phyloP scores from a whole-genome alignment of 2,329 filamentous ascomycete species.

The Penicillium sp. region DNA sequence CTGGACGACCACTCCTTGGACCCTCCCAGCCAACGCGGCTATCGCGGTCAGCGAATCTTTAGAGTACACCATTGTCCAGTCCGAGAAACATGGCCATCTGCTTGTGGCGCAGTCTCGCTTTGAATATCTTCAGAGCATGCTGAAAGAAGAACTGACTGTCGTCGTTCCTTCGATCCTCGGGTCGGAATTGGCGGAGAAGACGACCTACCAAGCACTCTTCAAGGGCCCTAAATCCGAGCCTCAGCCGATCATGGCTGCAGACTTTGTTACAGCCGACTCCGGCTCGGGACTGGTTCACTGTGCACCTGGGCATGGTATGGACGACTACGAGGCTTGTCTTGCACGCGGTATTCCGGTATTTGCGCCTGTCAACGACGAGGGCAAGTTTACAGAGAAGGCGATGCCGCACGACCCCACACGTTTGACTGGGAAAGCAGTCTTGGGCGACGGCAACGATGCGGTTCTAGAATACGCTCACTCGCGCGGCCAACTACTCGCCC shows the following conservation, averaged over 20 bases:
- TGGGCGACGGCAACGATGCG: constrained; percentile 64
- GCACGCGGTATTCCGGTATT: constrained; percentile 68
- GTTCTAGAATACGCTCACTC: constrained; percentile 67
- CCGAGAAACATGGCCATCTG: constrained; percentile 57
- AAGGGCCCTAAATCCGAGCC: constrained; percentile 55
- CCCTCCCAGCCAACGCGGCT: constrained; percentile 84
- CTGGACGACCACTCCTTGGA: constrained; percentile 99
- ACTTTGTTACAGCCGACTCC: constrained; percentile 86
- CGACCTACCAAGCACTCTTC: constrained; percentile 69
- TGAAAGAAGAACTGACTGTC: constrained; percentile 52
- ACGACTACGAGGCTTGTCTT: constrained; percentile 84
- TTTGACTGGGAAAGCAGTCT: constrained; percentile 69
- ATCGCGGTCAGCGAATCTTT: constrained; percentile 77
- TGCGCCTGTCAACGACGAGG: constrained; percentile 79
- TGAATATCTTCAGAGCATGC: constrained; percentile 53
- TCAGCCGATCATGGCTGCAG: constrained; percentile 74
- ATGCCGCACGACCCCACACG: constrained; percentile 65
- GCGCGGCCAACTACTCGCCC: constrained; percentile 61
- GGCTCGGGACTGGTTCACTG: constrained; percentile 93
- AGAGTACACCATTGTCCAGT: constrained; percentile 66
- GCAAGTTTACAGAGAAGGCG: constrained; percentile 75
- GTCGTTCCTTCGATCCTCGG: constrained; percentile 61
- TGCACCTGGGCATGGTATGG: constrained; percentile 92
- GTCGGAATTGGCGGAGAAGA: constrained; percentile 58
- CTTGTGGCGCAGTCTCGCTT: constrained; percentile 71